Percentiles rank a stretch among this genome's conserved stretches.
Evolutionary conservation across 2,329 filamentous ascomycete species (phyloP).

Genomic region (Ceratocystis variospora): DNA sequence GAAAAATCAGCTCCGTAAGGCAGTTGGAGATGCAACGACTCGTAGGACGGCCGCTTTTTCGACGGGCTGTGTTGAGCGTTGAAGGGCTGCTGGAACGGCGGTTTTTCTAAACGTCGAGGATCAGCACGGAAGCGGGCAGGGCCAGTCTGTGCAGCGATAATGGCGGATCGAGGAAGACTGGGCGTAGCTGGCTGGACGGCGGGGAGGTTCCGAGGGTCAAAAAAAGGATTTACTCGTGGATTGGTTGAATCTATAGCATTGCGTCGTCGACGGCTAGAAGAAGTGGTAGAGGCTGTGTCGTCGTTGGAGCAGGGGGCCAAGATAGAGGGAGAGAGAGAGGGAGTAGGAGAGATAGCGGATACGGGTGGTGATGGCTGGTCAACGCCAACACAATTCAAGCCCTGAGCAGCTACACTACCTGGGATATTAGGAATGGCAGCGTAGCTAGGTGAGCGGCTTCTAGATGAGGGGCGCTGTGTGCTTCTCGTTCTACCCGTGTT

Average conservation of each 20-base stretch:
- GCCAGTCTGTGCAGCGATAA: constrained; percentile 21
- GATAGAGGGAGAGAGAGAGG: constrained; percentile 2
- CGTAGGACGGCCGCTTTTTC: constrained; percentile 11
- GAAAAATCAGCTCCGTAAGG: constrained; percentile 19
- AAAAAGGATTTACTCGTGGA: constrained; percentile 18
- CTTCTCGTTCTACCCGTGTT: no score
- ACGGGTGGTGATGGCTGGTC: neutral
- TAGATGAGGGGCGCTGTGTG: constrained; percentile 9
- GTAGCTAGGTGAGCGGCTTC: constrained; percentile 18
- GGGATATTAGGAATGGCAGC: neutral
- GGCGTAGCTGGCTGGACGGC: constrained; percentile 18
- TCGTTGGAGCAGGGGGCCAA: neutral
- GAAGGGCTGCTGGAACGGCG: constrained; percentile 19
- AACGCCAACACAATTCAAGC: neutral
- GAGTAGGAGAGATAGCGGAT: neutral
- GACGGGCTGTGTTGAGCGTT: constrained; percentile 13
- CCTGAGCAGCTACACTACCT: neutral
- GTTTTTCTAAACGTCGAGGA: constrained; percentile 19
- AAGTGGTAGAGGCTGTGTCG: neutral
- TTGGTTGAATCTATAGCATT: constrained; percentile 20
- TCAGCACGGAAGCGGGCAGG: constrained; percentile 20
- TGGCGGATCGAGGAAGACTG: constrained; percentile 19
- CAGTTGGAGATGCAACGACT: constrained; percentile 16
- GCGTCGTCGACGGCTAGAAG: constrained; percentile 19
- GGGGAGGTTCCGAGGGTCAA: constrained; percentile 17